phyloP scores from a whole-genome alignment of 805 yeast species.

The Nakazawaea molendinolei region DNA sequence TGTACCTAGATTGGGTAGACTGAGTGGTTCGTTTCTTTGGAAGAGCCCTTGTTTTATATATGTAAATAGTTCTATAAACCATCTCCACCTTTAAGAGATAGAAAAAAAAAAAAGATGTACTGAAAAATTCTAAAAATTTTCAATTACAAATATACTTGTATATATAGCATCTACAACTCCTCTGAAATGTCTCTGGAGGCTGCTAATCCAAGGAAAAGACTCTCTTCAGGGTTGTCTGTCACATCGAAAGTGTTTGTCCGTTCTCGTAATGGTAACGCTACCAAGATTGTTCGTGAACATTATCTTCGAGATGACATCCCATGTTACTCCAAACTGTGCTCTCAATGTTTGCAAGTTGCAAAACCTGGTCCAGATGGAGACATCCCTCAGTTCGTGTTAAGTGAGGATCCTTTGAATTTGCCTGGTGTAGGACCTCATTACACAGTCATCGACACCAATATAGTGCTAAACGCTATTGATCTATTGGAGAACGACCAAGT shows the following conservation, averaged over 20 bases:
- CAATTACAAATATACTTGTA: background rate
- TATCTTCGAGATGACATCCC: conserved; percentile 90
- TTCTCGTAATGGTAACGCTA: conserved; percentile 83
- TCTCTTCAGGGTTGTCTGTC: conserved; percentile 51
- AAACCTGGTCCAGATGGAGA: conserved; percentile 64
- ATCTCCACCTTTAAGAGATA: too few relatives aligned
- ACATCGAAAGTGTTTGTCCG: conserved; percentile 89
- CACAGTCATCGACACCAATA: conserved; percentile 79
- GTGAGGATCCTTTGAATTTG: conserved; percentile 47
- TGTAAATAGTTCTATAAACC: too few relatives aligned
- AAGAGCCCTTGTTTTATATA: too few relatives aligned
- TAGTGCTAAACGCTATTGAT: conserved; percentile 84
- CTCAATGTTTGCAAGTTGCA: conserved; percentile 46
- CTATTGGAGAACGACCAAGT: conserved; percentile 70
- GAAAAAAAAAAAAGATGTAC: background rate
- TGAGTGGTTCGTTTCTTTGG: too few relatives aligned
- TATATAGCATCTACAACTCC: too few relatives aligned
- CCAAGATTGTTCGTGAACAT: conserved; percentile 90
- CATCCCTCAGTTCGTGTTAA: conserved; percentile 58
- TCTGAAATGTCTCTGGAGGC: too few relatives aligned
- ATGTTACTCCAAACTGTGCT: conserved; percentile 72
- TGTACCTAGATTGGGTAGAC: conserved; percentile 42
- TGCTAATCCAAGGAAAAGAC: conserved; percentile 31
- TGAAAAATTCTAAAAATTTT: background rate
- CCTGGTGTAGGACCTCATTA: conserved; percentile 64